These are phyloP conservation scores for Albizia julibrissin DNA, from an alignment of 306 rosid species.

Conservation along the genomic window DNA sequence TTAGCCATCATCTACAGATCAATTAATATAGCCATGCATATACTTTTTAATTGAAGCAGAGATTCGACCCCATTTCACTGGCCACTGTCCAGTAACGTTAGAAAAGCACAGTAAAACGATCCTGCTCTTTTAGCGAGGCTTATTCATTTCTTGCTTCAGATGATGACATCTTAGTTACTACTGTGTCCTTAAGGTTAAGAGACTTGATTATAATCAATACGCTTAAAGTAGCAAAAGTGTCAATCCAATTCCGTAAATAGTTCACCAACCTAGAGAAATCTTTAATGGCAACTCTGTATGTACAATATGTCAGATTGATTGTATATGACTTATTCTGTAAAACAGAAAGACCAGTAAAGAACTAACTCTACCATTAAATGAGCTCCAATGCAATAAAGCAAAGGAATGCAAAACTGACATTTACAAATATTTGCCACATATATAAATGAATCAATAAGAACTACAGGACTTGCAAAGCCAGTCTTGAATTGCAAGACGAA, in stretches of 20 bases:
- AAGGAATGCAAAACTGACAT: conserved; percentile 17
- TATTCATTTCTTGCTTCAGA: not conserved
- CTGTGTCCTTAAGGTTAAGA: not conserved
- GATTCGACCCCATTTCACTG: not conserved
- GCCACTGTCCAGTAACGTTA: not conserved
- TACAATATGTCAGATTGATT: conserved; percentile 8
- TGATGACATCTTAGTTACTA: not conserved
- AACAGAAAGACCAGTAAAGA: conserved; percentile 4
- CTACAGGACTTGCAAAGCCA: conserved; percentile 81
- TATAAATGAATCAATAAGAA: conserved; percentile 10
- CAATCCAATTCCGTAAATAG: not conserved
- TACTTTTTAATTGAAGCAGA: not conserved
- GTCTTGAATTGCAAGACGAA: conserved; percentile 79
- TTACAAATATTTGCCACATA: conserved; percentile 20
- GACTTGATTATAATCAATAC: not conserved
- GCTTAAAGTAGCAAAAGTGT: not conserved
- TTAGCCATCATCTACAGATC: not conserved
- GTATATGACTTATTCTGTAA: conserved; percentile 2
- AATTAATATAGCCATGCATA: not conserved
- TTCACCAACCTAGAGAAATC: not conserved
- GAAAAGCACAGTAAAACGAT: not conserved
- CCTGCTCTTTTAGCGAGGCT: not conserved
- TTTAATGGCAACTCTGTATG: conserved; percentile 5
- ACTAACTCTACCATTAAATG: not conserved
- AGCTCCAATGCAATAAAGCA: not conserved